Conservation (phyloP, 768 basidiomycete genomes). For the Coprinopsis strossmayeri region DNA sequence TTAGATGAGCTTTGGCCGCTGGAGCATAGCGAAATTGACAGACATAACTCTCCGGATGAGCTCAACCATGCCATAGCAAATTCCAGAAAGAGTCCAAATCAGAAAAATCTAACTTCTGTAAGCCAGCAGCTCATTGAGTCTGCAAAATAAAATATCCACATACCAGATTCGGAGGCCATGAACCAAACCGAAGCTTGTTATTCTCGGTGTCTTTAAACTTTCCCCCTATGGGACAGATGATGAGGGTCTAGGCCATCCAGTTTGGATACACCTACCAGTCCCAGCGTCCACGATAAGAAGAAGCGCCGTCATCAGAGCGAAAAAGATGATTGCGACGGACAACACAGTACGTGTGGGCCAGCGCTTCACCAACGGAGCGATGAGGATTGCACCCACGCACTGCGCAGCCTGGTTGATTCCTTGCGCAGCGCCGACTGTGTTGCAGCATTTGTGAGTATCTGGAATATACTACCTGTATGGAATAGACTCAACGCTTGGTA, state of each 20-base stretch:
- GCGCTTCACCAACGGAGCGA: conserved; percentile 24
- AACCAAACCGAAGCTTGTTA: conserved; percentile 17
- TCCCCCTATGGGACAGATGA: conserved; percentile 15
- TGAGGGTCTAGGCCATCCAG: not conserved
- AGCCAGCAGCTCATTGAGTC: too few species aligned
- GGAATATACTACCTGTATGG: not conserved
- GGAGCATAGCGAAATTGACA: not conserved
- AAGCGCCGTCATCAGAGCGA: conserved; percentile 23
- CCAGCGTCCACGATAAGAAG: conserved; percentile 26
- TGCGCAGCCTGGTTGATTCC: conserved; percentile 28
- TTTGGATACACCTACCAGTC: conserved; percentile 16
- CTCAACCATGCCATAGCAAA: conserved; percentile 29
- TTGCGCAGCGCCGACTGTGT: conserved; percentile 23
- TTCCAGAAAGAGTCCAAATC: conserved; percentile 25
- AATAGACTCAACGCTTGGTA: conserved; percentile 20
- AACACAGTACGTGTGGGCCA: conserved; percentile 26
- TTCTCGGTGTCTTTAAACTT: conserved; percentile 19
- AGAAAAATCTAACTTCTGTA: conserved; percentile 23
- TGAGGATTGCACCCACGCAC: conserved; percentile 28
- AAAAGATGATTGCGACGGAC: conserved; percentile 19
- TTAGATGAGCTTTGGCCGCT: not conserved
- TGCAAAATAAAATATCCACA: too few species aligned
- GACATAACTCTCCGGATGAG: conserved; percentile 29
- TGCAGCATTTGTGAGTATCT: not conserved
- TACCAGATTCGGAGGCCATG: conserved; percentile 25